phyloP scores from a whole-genome alignment of 2,329 filamentous ascomycete species.

The Thyridium curvatum region DNA sequence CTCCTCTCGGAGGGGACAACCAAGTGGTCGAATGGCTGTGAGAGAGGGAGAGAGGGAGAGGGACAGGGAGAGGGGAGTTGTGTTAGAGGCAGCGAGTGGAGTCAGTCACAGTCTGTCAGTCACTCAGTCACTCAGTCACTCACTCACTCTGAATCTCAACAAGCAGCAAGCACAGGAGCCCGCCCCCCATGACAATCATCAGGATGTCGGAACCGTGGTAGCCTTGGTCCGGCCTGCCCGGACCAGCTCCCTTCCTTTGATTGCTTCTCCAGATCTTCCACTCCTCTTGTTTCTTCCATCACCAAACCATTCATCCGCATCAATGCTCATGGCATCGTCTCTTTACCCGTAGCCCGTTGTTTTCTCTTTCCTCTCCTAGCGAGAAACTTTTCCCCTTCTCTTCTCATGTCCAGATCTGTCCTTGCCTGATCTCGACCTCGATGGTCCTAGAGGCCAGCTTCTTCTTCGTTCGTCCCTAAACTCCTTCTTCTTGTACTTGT shows the following conservation, averaged over 20 bases:
- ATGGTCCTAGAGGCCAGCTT: constrained; percentile 31
- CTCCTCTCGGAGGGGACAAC: too few species aligned
- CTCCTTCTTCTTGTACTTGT: constrained; percentile 16
- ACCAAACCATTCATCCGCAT: constrained; percentile 17
- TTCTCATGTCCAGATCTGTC: constrained; percentile 6
- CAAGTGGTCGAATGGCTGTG: too few species aligned
- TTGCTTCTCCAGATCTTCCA: constrained; percentile 11
- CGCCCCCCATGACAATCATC: background rate
- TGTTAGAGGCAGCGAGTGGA: too few species aligned
- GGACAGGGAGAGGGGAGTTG: too few species aligned
- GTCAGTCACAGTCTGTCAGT: too few species aligned
- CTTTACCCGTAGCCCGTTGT: constrained; percentile 18
- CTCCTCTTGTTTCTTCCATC: constrained; percentile 7
- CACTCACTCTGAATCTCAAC: too few species aligned
- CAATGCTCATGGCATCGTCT: constrained; percentile 13
- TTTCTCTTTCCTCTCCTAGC: constrained; percentile 6
- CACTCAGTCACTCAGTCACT: too few species aligned
- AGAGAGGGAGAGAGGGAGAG: too few species aligned
- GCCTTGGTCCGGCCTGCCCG: constrained; percentile 2
- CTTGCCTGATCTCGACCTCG: constrained; percentile 26
- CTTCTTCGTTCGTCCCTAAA: constrained; percentile 13
- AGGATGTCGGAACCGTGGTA: too few species aligned
- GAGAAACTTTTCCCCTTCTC: constrained; percentile 4
- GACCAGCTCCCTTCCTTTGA: constrained; percentile 5
- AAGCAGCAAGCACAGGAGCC: too few species aligned